Evolutionary conservation across 345 rosid species (phyloP).

Genomic region (Gossypium australe): DNA sequence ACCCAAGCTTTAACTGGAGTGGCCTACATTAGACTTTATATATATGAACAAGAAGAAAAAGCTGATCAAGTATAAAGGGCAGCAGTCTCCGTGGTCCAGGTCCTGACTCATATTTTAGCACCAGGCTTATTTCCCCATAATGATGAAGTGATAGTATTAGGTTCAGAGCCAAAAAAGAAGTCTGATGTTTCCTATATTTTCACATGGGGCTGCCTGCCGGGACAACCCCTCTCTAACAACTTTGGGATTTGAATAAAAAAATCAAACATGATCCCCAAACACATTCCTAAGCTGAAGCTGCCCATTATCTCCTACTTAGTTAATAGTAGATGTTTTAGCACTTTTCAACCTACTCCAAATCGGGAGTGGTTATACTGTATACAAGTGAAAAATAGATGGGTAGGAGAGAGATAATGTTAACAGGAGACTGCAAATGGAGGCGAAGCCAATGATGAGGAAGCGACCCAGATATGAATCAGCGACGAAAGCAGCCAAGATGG

Average conservation of each 20-base stretch:
- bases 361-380: no score
- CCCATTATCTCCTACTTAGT: no score
- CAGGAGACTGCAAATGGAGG: slow-evolving; percentile 52
- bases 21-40: background rate
- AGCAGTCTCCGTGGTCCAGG: no score
- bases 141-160: background rate
- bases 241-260: no score
- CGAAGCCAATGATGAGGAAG: slow-evolving; percentile 57
- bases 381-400: background rate
- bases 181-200: background rate
- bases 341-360: no score
- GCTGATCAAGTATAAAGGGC: no score
- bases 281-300: background rate
- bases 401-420: slow-evolving; percentile 26
- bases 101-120: background rate
- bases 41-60: background rate
- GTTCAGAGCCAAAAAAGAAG: background rate
- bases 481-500: slow-evolving; percentile 64
- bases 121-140: slow-evolving; percentile 3
- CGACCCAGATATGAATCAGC: slow-evolving; percentile 69
- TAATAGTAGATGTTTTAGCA: no score
- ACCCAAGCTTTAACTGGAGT: background rate
- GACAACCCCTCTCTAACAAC: background rate
- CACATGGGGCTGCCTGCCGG: background rate
- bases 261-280: no score